Evolutionary conservation across 495 filamentous ascomycete genomes (phyloP), one percentile per base, ranked within the genome.

Genomic region (Penicillium canescens): DNA sequence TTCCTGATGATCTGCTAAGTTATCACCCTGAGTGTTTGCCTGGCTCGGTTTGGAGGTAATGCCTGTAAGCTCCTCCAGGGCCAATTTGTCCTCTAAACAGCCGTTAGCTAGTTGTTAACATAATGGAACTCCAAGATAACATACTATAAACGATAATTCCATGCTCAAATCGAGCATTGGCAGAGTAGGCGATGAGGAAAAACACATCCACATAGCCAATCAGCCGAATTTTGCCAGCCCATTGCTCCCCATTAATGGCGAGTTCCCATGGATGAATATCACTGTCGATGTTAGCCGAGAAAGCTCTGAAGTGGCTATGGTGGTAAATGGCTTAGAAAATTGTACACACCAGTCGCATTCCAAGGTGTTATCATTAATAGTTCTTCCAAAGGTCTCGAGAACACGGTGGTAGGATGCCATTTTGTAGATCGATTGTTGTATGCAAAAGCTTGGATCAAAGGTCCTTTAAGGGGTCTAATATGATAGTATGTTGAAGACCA

Each of bases 121-220:
- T 7, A 23, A 13, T 11, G 2, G n/a, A 10, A 5, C 34, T n/a
- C 18, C 18, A 37, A 18, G 8, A 14, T 12, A 24, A 20, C 57
- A n/a, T 12, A 60, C 57, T 60, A 50, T 60, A 60, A 18, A 60
- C 47, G 23, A 60, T 55, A 36, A 60, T 60, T 18, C 57, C 57
- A 41, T 52, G 40, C 26, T 55, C 52, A 16, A 60, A 60, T 6
- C 57, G 26, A 2, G 40, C 52, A 36, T 52, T 60, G 36, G 57
- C 52, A 31, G 57, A 60, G 57, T 60, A 60, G 10, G 57, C 55
- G 37, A 60, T 47, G 42, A 60, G 23, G 31, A 60, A 60, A 23
- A 60, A 60, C 7, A 60, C 57, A 41, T 60, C 57, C 7, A 60
- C 24, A 26, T 55, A 60, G 1, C 57, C 57, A 21, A 60, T 52